Evolutionary conservation across 495 filamentous ascomycete genomes (phyloP), one percentile per base, ranked within the genome.

Genomic region (Lophium mytilinum): DNA sequence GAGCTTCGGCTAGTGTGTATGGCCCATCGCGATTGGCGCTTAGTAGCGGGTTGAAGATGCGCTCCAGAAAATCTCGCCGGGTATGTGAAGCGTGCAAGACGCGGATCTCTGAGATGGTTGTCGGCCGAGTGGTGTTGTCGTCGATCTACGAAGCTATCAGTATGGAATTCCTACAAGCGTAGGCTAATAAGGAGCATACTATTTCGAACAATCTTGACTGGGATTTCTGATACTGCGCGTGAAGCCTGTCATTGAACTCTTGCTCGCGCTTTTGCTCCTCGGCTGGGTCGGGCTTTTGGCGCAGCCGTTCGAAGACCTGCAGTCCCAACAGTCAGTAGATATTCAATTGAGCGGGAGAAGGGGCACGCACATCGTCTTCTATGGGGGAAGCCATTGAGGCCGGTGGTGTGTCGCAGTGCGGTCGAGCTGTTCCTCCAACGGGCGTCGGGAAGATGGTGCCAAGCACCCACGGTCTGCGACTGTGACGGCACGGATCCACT

Each of bases 61-160:
- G 79, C 63, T 89, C 78, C 24, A 98, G 82, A 68, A 97, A 95
- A 56, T 78, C 75, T 51, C 80, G 76, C 36, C 92, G 81, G 4
- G 92, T 96, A 59, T 91, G 80, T 18, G 73, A 75, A 9, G 88
- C 89, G 64, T 85, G 84, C 55, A 92, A 78, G 52, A 99, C 78
- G 60, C 85, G 82, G 68, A 97, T 78, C 30, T 83, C 84, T 52
- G 86, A 88, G 72, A 98, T 85, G 5, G 87, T 83, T 48, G 89
- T 85, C 14, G 79, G 90, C 62, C 87, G 76, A 59, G 80, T 95
- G 66, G 80, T 88, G 73, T 85, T 93, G 75, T 76, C 81, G 69
- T 86, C 85, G 58, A 92, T 81, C 87, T 90, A 63, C 41, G n/a
- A 41, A 1, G 5, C 34, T 37, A 12, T 54, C 33, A 19, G 14